Evolutionary conservation across 2,329 filamentous ascomycete species (phyloP).

Genomic region (Elsinoe perseae): DNA sequence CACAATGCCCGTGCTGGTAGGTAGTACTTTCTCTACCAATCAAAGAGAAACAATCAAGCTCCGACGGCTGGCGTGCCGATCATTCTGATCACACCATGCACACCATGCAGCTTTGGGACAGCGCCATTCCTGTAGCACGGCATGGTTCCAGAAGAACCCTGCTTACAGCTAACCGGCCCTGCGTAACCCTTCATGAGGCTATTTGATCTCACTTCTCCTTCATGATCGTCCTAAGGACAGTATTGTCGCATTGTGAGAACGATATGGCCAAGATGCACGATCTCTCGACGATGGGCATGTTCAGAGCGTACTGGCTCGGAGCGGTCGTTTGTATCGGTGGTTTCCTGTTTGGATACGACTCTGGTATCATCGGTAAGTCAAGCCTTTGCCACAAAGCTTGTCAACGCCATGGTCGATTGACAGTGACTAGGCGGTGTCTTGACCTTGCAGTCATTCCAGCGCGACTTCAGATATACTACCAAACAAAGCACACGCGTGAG

Average conservation of each 20-base stretch:
- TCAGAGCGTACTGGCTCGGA: conserved; percentile 47
- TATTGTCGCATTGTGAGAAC: not conserved
- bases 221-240: no score
- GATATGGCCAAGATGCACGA: not conserved
- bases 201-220: not conserved
- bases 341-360: conserved; percentile 42
- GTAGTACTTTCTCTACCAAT: not conserved
- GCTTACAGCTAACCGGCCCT: not conserved
- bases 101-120: conserved; percentile 1
- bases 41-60: not conserved
- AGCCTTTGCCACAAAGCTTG: conserved; percentile 19
- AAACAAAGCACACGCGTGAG: conserved; percentile 34
- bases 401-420: not conserved
- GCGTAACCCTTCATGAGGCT: not conserved
- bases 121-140: not conserved
- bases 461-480: conserved; percentile 37
- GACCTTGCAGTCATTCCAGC: conserved; percentile 37
- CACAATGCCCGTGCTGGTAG: not conserved
- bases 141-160: not conserved
- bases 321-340: conserved; percentile 46
- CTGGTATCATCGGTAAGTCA: conserved; percentile 36
- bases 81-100: conserved; percentile 8
- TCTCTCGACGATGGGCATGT: conserved; percentile 27
- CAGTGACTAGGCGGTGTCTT: conserved; percentile 36
- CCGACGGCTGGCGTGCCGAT: not conserved